phyloP scores from a whole-genome alignment of 768 basidiomycete species.

The Boletus reticulatus region DNA sequence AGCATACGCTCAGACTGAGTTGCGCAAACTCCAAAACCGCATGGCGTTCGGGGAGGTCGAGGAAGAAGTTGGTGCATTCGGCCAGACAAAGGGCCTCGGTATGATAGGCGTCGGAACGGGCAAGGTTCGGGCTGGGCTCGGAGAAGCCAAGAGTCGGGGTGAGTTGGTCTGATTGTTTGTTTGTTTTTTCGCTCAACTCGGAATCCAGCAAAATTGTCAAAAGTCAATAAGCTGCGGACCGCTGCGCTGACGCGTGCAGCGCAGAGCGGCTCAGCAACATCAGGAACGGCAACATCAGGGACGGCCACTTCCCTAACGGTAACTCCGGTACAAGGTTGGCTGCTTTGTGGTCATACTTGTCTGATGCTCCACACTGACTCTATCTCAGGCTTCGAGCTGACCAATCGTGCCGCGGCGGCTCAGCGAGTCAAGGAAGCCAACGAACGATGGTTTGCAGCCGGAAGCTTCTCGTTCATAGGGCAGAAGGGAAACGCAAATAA shows the following conservation, averaged over 20 bases:
- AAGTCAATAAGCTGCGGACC: slow-evolving; percentile 88
- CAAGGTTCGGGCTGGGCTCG: slow-evolving; percentile 83
- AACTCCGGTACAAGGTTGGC: slow-evolving; percentile 89
- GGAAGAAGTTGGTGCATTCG: slow-evolving; percentile 94
- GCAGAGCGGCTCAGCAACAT: slow-evolving; percentile 49
- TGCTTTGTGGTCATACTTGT: neutral
- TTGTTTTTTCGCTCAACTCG: neutral
- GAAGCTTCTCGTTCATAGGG: slow-evolving; percentile 78
- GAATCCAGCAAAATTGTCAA: slow-evolving; percentile 85
- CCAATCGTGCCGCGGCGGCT: slow-evolving; percentile 85
- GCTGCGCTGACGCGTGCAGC: slow-evolving; percentile 79
- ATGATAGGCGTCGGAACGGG: slow-evolving; percentile 92
- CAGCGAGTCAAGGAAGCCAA: slow-evolving; percentile 93
- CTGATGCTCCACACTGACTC: slow-evolving; percentile 12
- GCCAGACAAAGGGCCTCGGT: slow-evolving; percentile 96
- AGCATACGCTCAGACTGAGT: slow-evolving; percentile 93
- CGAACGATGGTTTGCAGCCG: slow-evolving; percentile 92
- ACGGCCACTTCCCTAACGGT: slow-evolving; percentile 91
- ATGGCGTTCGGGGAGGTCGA: slow-evolving; percentile 96
- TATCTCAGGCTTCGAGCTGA: slow-evolving; percentile 77
- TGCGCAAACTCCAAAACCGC: slow-evolving; percentile 95
- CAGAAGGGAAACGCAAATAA: slow-evolving; percentile 40
- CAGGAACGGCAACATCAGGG: slow-evolving; percentile 83
- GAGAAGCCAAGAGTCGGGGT: slow-evolving; percentile 93
- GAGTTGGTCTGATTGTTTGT: slow-evolving; percentile 21